A percentile compares a stretch with the other conserved stretches of the same genome.
These are phyloP conservation scores for Chlorella sp. DNA, from an alignment of 139 green algal species.

Conservation along the genomic window DNA sequence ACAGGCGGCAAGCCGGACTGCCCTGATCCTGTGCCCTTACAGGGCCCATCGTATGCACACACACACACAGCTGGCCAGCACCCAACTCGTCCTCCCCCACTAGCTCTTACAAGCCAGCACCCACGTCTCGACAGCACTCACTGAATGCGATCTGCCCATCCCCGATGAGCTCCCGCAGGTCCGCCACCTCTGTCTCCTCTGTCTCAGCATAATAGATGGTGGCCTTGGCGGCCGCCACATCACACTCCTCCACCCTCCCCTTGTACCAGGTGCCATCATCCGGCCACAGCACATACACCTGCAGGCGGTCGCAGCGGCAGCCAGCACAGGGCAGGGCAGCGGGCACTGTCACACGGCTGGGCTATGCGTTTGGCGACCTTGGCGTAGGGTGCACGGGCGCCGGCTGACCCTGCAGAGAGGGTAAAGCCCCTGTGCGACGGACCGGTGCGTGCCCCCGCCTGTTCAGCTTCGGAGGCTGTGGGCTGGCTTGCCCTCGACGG, in stretches of 20 bases:
- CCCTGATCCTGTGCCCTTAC: too few relatives aligned
- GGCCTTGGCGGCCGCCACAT: background rate
- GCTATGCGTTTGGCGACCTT: too few relatives aligned
- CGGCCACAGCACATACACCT: slow-evolving; percentile 55
- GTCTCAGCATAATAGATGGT: slow-evolving; percentile 25
- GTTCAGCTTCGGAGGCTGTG: too few relatives aligned
- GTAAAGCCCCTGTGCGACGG: too few relatives aligned
- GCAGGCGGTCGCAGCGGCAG: background rate
- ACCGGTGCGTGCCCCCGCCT: too few relatives aligned
- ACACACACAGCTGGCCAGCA: background rate
- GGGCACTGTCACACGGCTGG: background rate
- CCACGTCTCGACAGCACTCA: background rate
- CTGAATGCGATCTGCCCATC: slow-evolving; percentile 40
- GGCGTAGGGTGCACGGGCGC: too few relatives aligned
- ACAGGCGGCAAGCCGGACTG: background rate
- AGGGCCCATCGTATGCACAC: background rate
- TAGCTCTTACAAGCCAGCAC: slow-evolving; percentile 6
- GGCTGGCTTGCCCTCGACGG: too few relatives aligned
- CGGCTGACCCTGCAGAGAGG: too few relatives aligned
- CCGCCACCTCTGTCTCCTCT: slow-evolving; percentile 17
- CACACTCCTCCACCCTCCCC: slow-evolving; percentile 36
- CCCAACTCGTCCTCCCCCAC: background rate
- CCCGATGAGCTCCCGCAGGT: slow-evolving; percentile 23
- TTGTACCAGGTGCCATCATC: slow-evolving; percentile 54
- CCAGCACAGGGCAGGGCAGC: background rate